A percentile compares a stretch with the other conserved stretches of the same genome.
phyloP scores from a whole-genome alignment of 768 basidiomycete genomes.

The Gymnopilus dilepis region DNA sequence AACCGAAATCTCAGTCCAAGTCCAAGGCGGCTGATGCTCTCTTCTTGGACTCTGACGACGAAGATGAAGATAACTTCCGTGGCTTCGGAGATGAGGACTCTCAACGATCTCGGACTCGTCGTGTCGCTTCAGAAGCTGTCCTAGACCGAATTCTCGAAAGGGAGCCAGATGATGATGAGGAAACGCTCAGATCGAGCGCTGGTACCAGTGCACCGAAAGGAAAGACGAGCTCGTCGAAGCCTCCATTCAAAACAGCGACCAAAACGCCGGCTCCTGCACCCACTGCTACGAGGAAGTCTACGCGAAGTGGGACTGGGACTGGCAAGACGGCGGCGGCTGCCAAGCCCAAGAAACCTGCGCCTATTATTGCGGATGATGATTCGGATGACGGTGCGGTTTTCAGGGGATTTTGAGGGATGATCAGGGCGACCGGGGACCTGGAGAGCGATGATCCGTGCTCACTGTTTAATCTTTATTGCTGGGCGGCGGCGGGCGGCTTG shows the following conservation, averaged over 20 bases:
- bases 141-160: too few relatives aligned
- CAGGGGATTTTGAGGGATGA: conserved; percentile 57
- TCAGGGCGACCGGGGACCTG: conserved; percentile 5
- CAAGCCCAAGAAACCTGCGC: conserved; percentile 33
- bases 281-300: conserved; percentile 23
- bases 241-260: neutral
- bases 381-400: conserved; percentile 77
- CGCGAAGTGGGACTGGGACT: conserved; percentile 10
- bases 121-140: neutral
- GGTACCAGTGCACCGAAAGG: conserved; percentile 23
- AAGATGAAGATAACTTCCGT: neutral
- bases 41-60: conserved; percentile 53
- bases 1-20: conserved; percentile 33
- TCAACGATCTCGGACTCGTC: conserved; percentile 12
- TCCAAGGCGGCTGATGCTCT: conserved; percentile 33
- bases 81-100: conserved; percentile 21
- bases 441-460: too few relatives aligned
- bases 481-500: too few relatives aligned
- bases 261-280: conserved; percentile 34
- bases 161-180: conserved; percentile 31
- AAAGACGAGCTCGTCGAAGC: neutral
- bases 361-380: conserved; percentile 62
- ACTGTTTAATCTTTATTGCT: too few relatives aligned
- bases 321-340: conserved; percentile 18
- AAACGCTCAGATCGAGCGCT: conserved; percentile 33